A percentile compares a stretch with the other conserved stretches of the same genome.
Evolutionary conservation across 2,329 filamentous ascomycete genomes (phyloP).

Genomic region (Hysterium pulicare): DNA sequence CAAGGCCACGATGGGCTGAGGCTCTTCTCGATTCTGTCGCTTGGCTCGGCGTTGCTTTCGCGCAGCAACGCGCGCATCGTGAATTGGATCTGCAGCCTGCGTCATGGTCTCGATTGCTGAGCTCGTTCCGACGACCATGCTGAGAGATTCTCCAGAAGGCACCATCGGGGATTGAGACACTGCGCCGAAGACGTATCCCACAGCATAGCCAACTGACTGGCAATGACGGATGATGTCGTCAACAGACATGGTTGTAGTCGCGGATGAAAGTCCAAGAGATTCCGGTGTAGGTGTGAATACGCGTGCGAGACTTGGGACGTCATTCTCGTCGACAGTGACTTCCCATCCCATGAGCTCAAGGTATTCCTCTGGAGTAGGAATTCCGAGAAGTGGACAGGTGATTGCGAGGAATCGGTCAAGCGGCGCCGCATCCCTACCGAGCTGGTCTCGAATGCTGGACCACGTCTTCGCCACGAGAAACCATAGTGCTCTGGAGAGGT

Average conservation of each 20-base stretch:
- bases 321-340: slow-evolving; percentile 30
- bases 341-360: slow-evolving; percentile 48
- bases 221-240: slow-evolving; percentile 31
- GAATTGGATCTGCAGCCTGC: too few species aligned
- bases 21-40: too few species aligned
- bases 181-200: too few species aligned
- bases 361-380: slow-evolving; percentile 47
- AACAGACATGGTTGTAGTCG: slow-evolving; percentile 28
- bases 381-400: slow-evolving; percentile 46
- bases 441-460: slow-evolving; percentile 51
- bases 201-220: slow-evolving; percentile 25
- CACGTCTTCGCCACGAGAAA: slow-evolving; percentile 55
- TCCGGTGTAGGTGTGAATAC: slow-evolving; percentile 10
- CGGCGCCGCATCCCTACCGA: slow-evolving; percentile 46
- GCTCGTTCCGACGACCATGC: too few species aligned
- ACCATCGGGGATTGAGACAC: too few species aligned
- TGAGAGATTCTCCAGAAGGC: too few species aligned
- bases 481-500: slow-evolving; percentile 52
- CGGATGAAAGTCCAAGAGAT: slow-evolving; percentile 14
- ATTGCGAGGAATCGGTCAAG: slow-evolving; percentile 48
- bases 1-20: too few species aligned
- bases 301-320: slow-evolving; percentile 15
- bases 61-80: too few species aligned
- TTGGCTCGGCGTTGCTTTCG: too few species aligned
- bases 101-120: too few species aligned